Percentiles rank a stretch among this genome's conserved stretches.
Evolutionary conservation across 2,329 filamentous ascomycete species (phyloP).

Genomic region (Penicillium sp.): DNA sequence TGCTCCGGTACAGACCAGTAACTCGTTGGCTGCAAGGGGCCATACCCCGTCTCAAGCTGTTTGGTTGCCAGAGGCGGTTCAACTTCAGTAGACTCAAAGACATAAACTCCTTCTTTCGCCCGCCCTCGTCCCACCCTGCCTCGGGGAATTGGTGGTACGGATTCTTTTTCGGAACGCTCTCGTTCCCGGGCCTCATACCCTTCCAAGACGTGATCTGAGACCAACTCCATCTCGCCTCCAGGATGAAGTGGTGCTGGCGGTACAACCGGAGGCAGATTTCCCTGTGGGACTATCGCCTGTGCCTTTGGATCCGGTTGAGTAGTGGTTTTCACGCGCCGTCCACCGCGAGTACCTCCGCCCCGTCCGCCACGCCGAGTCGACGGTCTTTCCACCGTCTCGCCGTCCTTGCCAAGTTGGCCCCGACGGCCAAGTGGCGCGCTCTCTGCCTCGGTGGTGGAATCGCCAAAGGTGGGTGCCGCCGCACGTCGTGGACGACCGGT

Average conservation of each 20-base stretch:
- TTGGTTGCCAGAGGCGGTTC: slow-evolving; percentile 21
- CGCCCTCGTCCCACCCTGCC: slow-evolving; percentile 25
- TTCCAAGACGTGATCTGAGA: slow-evolving; percentile 16
- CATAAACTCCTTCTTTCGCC: slow-evolving; percentile 29
- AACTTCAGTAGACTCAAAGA: slow-evolving; percentile 30
- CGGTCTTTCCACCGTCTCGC: slow-evolving; percentile 31
- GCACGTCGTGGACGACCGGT: slow-evolving; percentile 44
- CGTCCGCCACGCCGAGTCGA: slow-evolving; percentile 29
- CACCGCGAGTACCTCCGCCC: slow-evolving; percentile 28
- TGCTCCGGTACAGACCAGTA: slow-evolving; percentile 48
- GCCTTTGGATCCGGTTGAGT: slow-evolving; percentile 25
- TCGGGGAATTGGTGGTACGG: slow-evolving; percentile 18
- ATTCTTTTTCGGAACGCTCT: slow-evolving; percentile 25
- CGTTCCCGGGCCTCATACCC: slow-evolving; percentile 9
- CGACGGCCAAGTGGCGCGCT: slow-evolving; percentile 26
- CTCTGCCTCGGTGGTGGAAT: slow-evolving; percentile 30
- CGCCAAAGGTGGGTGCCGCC: slow-evolving; percentile 44
- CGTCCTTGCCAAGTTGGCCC: slow-evolving; percentile 27
- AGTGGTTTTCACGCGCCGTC: slow-evolving; percentile 28
- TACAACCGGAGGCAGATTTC: slow-evolving; percentile 5
- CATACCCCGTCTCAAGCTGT: slow-evolving; percentile 28
- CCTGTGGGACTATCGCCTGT: slow-evolving; percentile 10
- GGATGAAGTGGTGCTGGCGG: slow-evolving; percentile 14
- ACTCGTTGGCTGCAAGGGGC: slow-evolving; percentile 39
- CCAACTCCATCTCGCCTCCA: slow-evolving; percentile 22